Percentiles rank a stretch among this genome's conserved stretches.
phyloP scores from a whole-genome alignment of 2,329 filamentous ascomycete species.

The Epichloe bromicola region DNA sequence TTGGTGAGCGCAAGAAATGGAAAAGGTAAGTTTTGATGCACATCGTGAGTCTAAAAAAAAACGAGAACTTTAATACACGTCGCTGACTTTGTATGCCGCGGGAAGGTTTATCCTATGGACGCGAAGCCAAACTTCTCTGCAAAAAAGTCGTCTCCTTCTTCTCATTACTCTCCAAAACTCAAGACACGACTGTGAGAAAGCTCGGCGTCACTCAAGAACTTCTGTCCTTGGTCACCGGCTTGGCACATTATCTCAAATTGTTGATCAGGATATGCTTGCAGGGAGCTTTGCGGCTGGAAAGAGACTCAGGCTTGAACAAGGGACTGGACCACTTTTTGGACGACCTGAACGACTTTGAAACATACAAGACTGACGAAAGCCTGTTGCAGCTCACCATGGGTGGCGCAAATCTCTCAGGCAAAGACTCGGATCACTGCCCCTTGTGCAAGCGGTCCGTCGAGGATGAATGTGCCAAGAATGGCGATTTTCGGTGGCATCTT shows the following conservation, averaged over 20 bases:
- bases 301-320: conserved; percentile 60
- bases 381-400: conserved; percentile 53
- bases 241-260: conserved; percentile 95
- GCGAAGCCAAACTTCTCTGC: conserved; percentile 97
- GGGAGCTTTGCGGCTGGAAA: conserved; percentile 80
- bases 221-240: conserved; percentile 89
- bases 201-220: conserved; percentile 94
- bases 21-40: conserved; percentile 48
- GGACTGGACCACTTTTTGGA: conserved; percentile 74
- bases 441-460: conserved; percentile 80
- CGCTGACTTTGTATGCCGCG: background rate
- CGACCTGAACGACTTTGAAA: conserved; percentile 72
- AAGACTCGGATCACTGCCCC: conserved; percentile 73
- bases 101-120: conserved; percentile 71
- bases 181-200: conserved; percentile 79
- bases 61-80: background rate
- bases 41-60: background rate
- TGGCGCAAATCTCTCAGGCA: conserved; percentile 54
- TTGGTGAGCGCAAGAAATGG: conserved; percentile 55
- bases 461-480: conserved; percentile 72
- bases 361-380: conserved; percentile 57
- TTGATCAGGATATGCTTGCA: conserved; percentile 95
- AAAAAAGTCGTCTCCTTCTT: conserved; percentile 99
- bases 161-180: conserved; percentile 82
- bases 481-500: conserved; percentile 71